phyloP scores from a whole-genome alignment of 345 rosid genomes.

The Citropsis articulata region DNA sequence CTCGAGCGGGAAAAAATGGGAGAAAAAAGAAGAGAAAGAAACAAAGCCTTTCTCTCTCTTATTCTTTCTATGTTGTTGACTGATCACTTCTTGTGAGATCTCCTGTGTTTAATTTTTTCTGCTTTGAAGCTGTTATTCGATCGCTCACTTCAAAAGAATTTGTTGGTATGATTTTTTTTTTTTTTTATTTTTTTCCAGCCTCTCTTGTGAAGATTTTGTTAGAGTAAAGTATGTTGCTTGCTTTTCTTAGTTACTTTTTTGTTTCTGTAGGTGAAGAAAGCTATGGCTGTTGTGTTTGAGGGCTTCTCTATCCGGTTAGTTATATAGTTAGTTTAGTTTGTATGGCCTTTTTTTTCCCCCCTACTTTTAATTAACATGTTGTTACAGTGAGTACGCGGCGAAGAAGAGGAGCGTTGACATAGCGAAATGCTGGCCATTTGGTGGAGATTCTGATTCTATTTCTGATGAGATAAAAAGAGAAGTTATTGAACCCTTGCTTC shows the following conservation, averaged over 20 bases:
- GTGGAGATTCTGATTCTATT: slow-evolving; percentile 10
- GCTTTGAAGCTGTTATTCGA: neutral
- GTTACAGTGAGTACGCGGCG: slow-evolving; percentile 47
- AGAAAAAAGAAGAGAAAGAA: neutral
- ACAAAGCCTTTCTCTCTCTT: slow-evolving; percentile 15
- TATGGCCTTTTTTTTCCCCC: neutral
- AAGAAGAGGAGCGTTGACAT: slow-evolving; percentile 43
- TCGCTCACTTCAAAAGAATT: neutral
- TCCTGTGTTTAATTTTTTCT: neutral
- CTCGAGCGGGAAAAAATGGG: slow-evolving; percentile 30
- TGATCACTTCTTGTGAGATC: neutral
- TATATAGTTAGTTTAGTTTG: neutral
- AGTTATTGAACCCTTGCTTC: slow-evolving; percentile 37
- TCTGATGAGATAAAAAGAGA: slow-evolving; percentile 14
- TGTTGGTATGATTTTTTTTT: neutral
- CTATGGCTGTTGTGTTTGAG: slow-evolving; percentile 42
- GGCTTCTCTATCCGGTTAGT: slow-evolving; percentile 69
- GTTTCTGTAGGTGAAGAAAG: neutral
- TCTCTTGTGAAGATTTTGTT: neutral
- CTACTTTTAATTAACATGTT: neutral
- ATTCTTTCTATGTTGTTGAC: slow-evolving; percentile 8
- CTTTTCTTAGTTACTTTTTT: neutral
- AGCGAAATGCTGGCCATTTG: slow-evolving; percentile 64
- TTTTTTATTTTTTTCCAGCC: neutral
- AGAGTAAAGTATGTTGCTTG: neutral